phyloP scores from a whole-genome alignment of 1,139 yeast genomes.

The Wickerhamomyces sp. region DNA sequence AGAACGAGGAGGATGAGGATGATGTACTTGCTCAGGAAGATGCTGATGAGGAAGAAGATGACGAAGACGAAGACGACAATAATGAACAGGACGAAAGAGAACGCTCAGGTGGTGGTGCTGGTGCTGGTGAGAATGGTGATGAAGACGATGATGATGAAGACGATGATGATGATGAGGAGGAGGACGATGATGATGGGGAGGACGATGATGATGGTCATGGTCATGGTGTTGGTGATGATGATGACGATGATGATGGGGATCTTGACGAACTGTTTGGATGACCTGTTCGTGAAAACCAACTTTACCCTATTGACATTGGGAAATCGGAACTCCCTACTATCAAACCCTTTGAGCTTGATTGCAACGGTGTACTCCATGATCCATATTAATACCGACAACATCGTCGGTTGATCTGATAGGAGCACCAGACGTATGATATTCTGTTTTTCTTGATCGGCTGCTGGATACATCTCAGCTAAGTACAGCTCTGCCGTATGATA shows the following conservation, averaged over 20 bases:
- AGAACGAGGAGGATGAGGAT: constrained; percentile 22
- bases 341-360: no score
- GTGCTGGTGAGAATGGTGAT: constrained; percentile 28
- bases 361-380: no score
- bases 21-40: constrained; percentile 24
- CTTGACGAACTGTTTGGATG: constrained; percentile 21
- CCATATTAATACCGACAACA: no score
- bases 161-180: constrained; percentile 27
- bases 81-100: constrained; percentile 22
- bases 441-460: no score
- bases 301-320: no score
- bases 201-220: constrained; percentile 29
- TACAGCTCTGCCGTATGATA: no score
- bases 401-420: no score
- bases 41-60: constrained; percentile 25
- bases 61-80: constrained; percentile 27
- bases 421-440: no score
- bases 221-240: constrained; percentile 27
- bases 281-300: neutral
- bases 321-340: no score
- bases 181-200: constrained; percentile 27
- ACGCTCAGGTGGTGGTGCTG: constrained; percentile 19
- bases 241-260: constrained; percentile 17
- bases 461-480: no score
- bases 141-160: constrained; percentile 30